Percentiles rank a stretch among this genome's conserved stretches.
Conservation (phyloP, 164 flowering plant species). For the Tetrastigma voinierianum region DNA sequence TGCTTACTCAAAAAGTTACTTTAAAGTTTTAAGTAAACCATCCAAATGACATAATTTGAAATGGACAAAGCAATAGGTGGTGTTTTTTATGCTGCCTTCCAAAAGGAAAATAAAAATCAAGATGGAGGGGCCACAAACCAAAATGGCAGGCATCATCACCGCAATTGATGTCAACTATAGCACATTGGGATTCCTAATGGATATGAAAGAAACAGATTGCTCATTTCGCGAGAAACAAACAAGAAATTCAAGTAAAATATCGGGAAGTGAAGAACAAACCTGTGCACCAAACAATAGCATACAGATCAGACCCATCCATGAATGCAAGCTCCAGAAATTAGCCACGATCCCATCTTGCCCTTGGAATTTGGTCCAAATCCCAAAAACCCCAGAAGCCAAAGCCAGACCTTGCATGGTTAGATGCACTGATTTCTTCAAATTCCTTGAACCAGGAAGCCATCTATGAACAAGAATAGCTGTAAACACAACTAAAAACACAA, state of each 20-base stretch:
- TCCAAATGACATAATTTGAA: too few relatives aligned
- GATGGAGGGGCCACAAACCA: too few relatives aligned
- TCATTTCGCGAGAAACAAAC: constrained; percentile 4
- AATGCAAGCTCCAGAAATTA: constrained; percentile 87
- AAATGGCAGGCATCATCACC: too few relatives aligned
- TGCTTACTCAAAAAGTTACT: too few relatives aligned
- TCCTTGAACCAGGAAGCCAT: constrained; percentile 85
- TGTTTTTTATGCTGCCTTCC: too few relatives aligned
- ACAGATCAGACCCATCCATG: constrained; percentile 91
- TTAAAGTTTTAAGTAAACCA: too few relatives aligned
- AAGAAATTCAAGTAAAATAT: not conserved
- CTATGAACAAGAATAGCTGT: constrained; percentile 83
- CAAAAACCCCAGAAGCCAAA: constrained; percentile 69
- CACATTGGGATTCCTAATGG: not conserved
- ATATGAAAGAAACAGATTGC: not conserved
- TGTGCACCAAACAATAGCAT: constrained; percentile 26
- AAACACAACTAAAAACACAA: constrained; percentile 5
- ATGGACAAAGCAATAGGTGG: too few relatives aligned
- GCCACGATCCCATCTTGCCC: constrained; percentile 60
- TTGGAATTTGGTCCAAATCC: constrained; percentile 89
- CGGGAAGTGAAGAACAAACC: constrained; percentile 15
- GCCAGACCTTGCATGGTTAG: constrained; percentile 85
- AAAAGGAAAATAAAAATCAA: too few relatives aligned
- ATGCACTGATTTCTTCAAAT: constrained; percentile 80
- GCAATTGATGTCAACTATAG: too few relatives aligned